A percentile compares a stretch with the other conserved stretches of the same genome.
phyloP scores from a whole-genome alignment of 768 basidiomycete species.

The Boletus barrowsii region DNA sequence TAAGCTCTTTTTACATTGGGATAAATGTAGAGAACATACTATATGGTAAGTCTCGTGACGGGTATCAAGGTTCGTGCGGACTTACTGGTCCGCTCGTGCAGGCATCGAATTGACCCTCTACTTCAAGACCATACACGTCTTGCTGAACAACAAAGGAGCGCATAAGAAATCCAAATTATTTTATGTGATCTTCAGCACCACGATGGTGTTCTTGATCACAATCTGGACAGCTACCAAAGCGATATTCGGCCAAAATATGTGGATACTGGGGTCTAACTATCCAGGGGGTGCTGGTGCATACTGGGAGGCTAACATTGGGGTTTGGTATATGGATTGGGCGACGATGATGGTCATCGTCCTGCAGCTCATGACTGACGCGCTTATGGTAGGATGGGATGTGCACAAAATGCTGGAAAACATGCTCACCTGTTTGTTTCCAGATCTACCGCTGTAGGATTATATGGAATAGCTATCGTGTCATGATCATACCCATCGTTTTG shows the following conservation, averaged over 20 bases:
- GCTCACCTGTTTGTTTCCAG: constrained; percentile 23
- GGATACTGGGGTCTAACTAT: constrained; percentile 31
- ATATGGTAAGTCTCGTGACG: constrained; percentile 15
- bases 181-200: constrained; percentile 24
- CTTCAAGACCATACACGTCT: constrained; percentile 18
- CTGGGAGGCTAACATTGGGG: constrained; percentile 20
- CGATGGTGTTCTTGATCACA: constrained; percentile 29
- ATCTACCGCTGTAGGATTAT: constrained; percentile 13
- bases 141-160: constrained; percentile 5
- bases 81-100: constrained; percentile 1
- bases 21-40: constrained; percentile 20
- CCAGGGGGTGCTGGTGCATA: constrained; percentile 37
- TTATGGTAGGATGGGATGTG: constrained; percentile 14
- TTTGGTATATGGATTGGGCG: constrained; percentile 28
- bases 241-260: constrained; percentile 32
- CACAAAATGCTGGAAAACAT: background rate
- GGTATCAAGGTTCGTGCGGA: background rate
- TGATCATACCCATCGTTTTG: background rate
- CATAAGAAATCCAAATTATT: constrained; percentile 11
- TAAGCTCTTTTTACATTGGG: constrained; percentile 13
- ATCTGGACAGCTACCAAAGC: constrained; percentile 23
- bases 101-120: constrained; percentile 24
- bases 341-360: background rate
- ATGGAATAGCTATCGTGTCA: background rate
- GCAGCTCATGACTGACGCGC: constrained; percentile 12